Evolutionary conservation across 1,284 basidiomycete species (phyloP).

Genomic region (Apiotrichum gamsii): DNA sequence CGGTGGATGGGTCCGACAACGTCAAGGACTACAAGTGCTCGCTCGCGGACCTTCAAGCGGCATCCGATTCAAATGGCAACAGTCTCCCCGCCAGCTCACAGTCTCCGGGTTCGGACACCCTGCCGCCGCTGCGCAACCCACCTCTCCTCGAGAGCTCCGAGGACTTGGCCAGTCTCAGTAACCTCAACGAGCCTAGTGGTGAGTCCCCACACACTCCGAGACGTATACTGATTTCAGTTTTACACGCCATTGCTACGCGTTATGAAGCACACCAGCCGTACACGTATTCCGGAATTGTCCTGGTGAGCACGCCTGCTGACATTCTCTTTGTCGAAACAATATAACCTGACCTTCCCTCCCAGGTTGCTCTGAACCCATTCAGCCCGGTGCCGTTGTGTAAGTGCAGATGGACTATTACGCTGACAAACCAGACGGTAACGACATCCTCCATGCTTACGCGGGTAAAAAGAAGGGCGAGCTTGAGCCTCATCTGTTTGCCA

Average conservation of each 20-base stretch:
- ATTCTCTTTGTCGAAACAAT: too few species aligned
- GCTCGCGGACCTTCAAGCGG: conserved; percentile 29
- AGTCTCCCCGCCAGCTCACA: conserved; percentile 11
- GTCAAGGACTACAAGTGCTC: conserved; percentile 39
- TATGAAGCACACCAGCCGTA: conserved; percentile 97
- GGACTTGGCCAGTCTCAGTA: conserved; percentile 94
- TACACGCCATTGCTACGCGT: conserved; percentile 94
- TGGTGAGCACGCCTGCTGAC: too few species aligned
- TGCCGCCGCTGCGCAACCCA: conserved; percentile 93
- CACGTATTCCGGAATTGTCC: conserved; percentile 88
- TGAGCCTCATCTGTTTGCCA: conserved; percentile 97
- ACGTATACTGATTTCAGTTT: conserved; percentile 53
- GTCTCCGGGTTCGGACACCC: conserved; percentile 37
- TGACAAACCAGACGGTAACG: conserved; percentile 61
- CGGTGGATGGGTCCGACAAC: conserved; percentile 23
- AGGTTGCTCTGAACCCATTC: conserved; percentile 97
- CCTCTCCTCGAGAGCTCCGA: conserved; percentile 94
- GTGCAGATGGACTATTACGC: conserved; percentile 7
- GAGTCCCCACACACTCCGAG: conserved; percentile 22
- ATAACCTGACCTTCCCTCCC: conserved; percentile 4
- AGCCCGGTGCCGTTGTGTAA: conserved; percentile 74
- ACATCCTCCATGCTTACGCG: conserved; percentile 96
- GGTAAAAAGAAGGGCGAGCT: conserved; percentile 87
- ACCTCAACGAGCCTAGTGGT: conserved; percentile 98
- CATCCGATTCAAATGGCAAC: conserved; percentile 21